Base-by-base conservation (phyloP, 2,329 filamentous ascomycete genomes). In the Beauveria sp. region DNA sequence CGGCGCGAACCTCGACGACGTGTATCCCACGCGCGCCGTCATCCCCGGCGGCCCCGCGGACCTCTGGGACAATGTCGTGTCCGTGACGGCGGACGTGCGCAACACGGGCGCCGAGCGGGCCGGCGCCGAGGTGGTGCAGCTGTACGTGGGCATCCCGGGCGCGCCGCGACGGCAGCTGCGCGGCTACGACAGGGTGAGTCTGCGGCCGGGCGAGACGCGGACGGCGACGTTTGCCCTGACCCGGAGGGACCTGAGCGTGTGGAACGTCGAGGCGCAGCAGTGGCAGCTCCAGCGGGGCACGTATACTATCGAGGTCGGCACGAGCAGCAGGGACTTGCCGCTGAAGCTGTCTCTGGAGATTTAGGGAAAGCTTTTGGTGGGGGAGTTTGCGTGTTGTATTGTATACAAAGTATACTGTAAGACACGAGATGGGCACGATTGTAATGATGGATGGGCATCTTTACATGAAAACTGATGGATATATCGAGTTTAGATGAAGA, bases 201-300 rank as follows among this genome's bases (percentile, higher is more conserved):
- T 89, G 50, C 72, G 76, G 16, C 73, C 77, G 0, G 77, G 78
- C 0, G 70, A 77, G 61, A 76, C 71, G 20, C 71, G 73, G 18
- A 77, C 73, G 0, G 72, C 86, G 0, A 71, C 66, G 0, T 82
- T 89, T 61, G 69, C 75, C 28, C 68, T 90, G 44, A 87, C 79
- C 20, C 77, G 87, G 46, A 80, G 85, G 63, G 87, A 90, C 67
- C 67, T 90, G 54, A 89, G 85, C 70, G 76, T 84, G 28, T 90
- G 87, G 87, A 84, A 89, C 68, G 77, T 81, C 5, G 73, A 70
- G 2, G 77, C 76, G 37, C 85, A 89, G 73, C 81, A 82, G 66
- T 90, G 87, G 87, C 74, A 75, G 50, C 66, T 86, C 57, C 75
- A 73, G 55, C 72, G 68, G 24, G 80, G 80, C 0, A 67, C 70